Evolutionary conservation across 78 protist species (phyloP).

Genomic region (Anaeramoeba ignava): DNA sequence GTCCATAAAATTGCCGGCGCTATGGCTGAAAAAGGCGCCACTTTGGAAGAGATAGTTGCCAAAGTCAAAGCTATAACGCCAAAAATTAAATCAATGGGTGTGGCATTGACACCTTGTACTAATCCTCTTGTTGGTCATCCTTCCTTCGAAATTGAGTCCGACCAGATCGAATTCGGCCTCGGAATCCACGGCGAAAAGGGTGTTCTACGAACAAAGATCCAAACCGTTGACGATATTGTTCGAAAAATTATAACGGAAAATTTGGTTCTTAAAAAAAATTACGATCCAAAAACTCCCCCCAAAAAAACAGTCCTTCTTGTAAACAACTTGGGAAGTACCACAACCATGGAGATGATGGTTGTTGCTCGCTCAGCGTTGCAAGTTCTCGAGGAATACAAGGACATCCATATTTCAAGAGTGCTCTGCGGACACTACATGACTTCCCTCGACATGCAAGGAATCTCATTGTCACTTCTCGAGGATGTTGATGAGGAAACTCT

Average conservation of each 20-base stretch:
- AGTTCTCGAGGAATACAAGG: background rate
- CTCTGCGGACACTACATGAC: constrained; percentile 10
- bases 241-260: too few relatives aligned
- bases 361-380: background rate
- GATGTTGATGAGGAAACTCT: background rate
- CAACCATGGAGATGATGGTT: background rate
- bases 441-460: constrained; percentile 10
- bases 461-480: constrained; percentile 5
- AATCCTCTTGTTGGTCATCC: constrained; percentile 30
- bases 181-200: constrained; percentile 29
- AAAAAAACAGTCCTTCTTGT: background rate
- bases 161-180: constrained; percentile 41
- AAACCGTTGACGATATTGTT: too few relatives aligned
- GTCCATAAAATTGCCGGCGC: constrained; percentile 57
- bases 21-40: constrained; percentile 24
- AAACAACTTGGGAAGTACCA: constrained; percentile 12
- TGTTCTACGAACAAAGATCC: background rate
- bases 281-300: too few relatives aligned
- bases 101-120: constrained; percentile 30
- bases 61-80: background rate
- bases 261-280: too few relatives aligned
- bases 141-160: too few relatives aligned
- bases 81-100: constrained; percentile 27
- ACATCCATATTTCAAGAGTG: background rate
- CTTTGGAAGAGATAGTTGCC: constrained; percentile 11